Conservation (phyloP, 768 basidiomycete genomes). For the Phanerochaete sordida region DNA sequence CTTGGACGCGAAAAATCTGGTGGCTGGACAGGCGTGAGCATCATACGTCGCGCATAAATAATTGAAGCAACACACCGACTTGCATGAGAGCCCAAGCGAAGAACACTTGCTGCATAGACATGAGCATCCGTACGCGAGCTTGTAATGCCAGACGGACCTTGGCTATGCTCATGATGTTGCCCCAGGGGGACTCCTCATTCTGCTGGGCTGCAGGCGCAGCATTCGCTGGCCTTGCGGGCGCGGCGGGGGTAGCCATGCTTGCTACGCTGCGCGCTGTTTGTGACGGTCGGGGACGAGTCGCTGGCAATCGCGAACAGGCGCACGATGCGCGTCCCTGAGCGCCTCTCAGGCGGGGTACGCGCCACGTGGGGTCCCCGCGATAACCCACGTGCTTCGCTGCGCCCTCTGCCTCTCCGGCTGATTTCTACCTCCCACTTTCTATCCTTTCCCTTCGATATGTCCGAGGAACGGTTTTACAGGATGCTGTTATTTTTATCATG, state of each 20-base stretch:
- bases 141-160: slow-evolving; percentile 34
- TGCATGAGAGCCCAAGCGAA: slow-evolving; percentile 65
- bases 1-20: slow-evolving; percentile 38
- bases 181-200: slow-evolving; percentile 32
- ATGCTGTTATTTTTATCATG: too few relatives aligned
- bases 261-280: background rate
- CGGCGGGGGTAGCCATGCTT: slow-evolving; percentile 18
- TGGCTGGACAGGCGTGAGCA: slow-evolving; percentile 31
- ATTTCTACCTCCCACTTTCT: too few relatives aligned
- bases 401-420: too few relatives aligned
- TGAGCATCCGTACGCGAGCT: background rate
- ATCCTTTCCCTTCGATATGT: too few relatives aligned
- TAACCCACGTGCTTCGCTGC: background rate
- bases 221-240: slow-evolving; percentile 17
- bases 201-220: slow-evolving; percentile 18
- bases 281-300: background rate
- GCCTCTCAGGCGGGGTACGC: background rate
- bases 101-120: slow-evolving; percentile 56
- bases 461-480: too few relatives aligned
- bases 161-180: slow-evolving; percentile 34
- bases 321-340: background rate
- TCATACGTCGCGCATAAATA: background rate
- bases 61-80: slow-evolving; percentile 41
- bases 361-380: background rate
- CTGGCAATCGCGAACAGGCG: background rate